These are phyloP conservation scores for Oryza longistaminata DNA, from an alignment of 176 grass and related monocot genomes.

Conservation along the genomic window DNA sequence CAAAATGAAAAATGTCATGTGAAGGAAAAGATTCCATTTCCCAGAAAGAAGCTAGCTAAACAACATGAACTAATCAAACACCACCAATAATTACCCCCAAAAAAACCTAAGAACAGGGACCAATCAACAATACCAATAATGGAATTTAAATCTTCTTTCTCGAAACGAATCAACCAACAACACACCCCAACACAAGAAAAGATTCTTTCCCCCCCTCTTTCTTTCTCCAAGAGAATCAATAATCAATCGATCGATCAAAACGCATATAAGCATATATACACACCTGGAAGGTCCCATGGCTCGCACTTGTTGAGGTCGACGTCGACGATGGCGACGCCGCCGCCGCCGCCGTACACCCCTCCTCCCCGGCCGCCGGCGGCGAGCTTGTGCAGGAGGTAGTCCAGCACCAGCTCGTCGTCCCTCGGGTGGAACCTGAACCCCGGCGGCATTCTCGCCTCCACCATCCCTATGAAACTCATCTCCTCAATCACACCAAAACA, in stretches of 20 bases:
- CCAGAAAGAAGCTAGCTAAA: background rate
- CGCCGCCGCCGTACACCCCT: slow-evolving; percentile 20
- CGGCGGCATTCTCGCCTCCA: slow-evolving; percentile 80
- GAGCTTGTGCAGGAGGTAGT: slow-evolving; percentile 75
- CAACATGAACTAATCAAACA: background rate
- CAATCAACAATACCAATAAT: background rate
- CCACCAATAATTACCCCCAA: background rate
- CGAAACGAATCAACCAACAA: background rate
- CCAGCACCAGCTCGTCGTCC: slow-evolving; percentile 81
- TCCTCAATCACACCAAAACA: background rate
- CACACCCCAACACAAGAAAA: background rate
- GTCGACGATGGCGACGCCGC: slow-evolving; percentile 49
- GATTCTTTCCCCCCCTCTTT: background rate
- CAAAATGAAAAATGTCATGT: no score
- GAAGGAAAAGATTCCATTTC: no score
- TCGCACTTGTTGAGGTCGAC: slow-evolving; percentile 88
- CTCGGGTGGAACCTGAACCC: slow-evolving; percentile 93
- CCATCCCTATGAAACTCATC: slow-evolving; percentile 74
- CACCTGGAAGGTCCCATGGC: slow-evolving; percentile 80
- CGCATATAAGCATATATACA: background rate
- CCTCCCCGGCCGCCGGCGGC: slow-evolving; percentile 8
- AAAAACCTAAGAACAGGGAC: background rate
- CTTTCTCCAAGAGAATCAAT: background rate
- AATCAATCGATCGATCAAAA: background rate
- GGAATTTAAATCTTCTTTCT: background rate